Evolutionary conservation across 139 green algal genomes (phyloP).

Genomic region (Chlamydomonas sp.): DNA sequence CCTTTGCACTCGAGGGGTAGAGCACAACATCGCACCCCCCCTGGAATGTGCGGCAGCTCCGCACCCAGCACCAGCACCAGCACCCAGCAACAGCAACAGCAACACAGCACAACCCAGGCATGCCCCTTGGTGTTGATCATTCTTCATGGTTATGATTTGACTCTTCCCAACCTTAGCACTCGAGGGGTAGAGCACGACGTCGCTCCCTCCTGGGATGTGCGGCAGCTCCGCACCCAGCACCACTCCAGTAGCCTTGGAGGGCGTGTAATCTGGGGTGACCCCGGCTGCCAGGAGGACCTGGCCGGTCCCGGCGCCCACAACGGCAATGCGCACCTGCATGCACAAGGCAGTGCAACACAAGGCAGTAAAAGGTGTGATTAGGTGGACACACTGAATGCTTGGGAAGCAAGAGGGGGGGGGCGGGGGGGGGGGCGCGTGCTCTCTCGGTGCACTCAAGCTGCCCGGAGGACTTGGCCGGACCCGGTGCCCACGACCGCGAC

Average conservation of each 20-base stretch:
- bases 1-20: constrained; percentile 76
- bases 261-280: constrained; percentile 30
- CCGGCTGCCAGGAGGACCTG: constrained; percentile 42
- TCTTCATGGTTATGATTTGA: too few relatives aligned
- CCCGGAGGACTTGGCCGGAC: constrained; percentile 51
- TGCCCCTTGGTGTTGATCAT: too few relatives aligned
- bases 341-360: too few relatives aligned
- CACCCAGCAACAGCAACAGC: too few relatives aligned
- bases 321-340: constrained; percentile 56
- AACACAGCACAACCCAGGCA: too few relatives aligned
- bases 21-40: constrained; percentile 50
- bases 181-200: constrained; percentile 72
- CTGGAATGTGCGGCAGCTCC: constrained; percentile 59
- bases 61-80: constrained; percentile 59
- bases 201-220: constrained; percentile 34
- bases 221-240: constrained; percentile 70
- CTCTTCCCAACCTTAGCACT: too few relatives aligned
- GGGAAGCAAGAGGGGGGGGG: too few relatives aligned
- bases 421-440: constrained; percentile 35
- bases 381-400: too few relatives aligned
- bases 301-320: constrained; percentile 68
- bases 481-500: constrained; percentile 72
- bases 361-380: too few relatives aligned
- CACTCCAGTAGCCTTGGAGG: constrained; percentile 28
- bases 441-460: constrained; percentile 25